phyloP scores from a whole-genome alignment of 345 rosid genomes.

The Sisymbrium irio region DNA sequence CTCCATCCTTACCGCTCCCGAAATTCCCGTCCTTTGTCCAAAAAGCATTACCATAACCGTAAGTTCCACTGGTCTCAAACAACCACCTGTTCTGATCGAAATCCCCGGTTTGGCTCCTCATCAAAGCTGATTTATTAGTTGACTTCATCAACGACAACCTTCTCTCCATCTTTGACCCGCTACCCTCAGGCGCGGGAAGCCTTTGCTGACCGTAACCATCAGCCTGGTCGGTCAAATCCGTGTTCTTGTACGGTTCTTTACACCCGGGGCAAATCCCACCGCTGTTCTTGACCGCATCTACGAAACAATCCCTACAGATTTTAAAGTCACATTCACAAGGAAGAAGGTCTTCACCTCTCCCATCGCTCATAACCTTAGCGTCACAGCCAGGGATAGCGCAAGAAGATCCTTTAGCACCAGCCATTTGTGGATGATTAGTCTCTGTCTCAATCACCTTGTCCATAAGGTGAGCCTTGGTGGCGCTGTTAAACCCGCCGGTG shows the following conservation, averaged over 20 bases:
- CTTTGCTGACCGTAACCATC: constrained; percentile 58
- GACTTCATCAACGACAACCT: constrained; percentile 94
- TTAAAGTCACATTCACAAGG: constrained; percentile 98
- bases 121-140: constrained; percentile 59
- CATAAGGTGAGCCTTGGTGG: constrained; percentile 89
- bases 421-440: constrained; percentile 94
- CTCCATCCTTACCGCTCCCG: constrained; percentile 67
- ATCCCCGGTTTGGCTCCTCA: constrained; percentile 97
- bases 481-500: constrained; percentile 90
- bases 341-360: constrained; percentile 81
- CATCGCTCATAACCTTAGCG: constrained; percentile 92
- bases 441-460: constrained; percentile 96
- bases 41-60: constrained; percentile 95
- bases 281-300: constrained; percentile 87
- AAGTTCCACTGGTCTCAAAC: constrained; percentile 87
- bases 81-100: constrained; percentile 95
- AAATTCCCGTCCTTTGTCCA: constrained; percentile 92
- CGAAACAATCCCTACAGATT: constrained; percentile 85
- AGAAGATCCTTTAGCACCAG: constrained; percentile 89
- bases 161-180: constrained; percentile 83
- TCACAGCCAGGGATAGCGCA: constrained; percentile 93
- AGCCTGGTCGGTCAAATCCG: constrained; percentile 62
- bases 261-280: constrained; percentile 93
- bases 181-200: constrained; percentile 57
- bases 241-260: constrained; percentile 79